Evolutionary conservation across 129 eudicot genomes (phyloP).

Genomic region (Chrysanthemum seticuspe): DNA sequence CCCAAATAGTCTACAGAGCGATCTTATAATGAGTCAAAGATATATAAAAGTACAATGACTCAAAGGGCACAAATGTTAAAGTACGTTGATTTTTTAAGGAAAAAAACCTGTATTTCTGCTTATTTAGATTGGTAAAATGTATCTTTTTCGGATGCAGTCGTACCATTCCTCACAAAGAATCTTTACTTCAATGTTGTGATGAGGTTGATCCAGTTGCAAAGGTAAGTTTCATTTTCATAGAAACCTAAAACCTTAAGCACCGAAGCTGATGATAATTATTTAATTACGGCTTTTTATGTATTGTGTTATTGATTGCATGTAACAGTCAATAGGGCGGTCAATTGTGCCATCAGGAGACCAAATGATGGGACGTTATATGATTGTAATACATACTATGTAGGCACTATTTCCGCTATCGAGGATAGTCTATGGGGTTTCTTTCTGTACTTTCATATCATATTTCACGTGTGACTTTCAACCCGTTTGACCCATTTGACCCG

Average conservation of each 20-base stretch:
- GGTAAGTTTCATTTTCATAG: constrained; percentile 37
- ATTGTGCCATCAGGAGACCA: constrained; percentile 60
- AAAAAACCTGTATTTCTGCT: no score
- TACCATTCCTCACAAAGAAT: no score
- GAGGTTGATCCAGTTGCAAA: constrained; percentile 91
- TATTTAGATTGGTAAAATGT: no score
- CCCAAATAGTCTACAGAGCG: no score
- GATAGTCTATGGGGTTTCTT: constrained; percentile 73
- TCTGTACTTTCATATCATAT: neutral
- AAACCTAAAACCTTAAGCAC: neutral
- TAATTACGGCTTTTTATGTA: neutral
- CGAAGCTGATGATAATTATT: constrained; percentile 19
- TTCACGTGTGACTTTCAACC: no score
- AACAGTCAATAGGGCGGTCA: constrained; percentile 93
- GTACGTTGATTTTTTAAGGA: no score
- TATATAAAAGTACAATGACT: no score
- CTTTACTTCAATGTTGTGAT: constrained; percentile 46
- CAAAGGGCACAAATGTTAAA: no score
- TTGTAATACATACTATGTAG: constrained; percentile 85
- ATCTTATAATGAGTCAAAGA: no score
- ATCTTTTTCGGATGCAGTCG: no score
- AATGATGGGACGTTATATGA: constrained; percentile 83
- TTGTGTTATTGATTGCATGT: constrained; percentile 20
- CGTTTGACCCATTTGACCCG: neutral
- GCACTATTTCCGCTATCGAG: constrained; percentile 94